Conservation (phyloP, 331 rosid species). For the Dryas integrifolia region DNA sequence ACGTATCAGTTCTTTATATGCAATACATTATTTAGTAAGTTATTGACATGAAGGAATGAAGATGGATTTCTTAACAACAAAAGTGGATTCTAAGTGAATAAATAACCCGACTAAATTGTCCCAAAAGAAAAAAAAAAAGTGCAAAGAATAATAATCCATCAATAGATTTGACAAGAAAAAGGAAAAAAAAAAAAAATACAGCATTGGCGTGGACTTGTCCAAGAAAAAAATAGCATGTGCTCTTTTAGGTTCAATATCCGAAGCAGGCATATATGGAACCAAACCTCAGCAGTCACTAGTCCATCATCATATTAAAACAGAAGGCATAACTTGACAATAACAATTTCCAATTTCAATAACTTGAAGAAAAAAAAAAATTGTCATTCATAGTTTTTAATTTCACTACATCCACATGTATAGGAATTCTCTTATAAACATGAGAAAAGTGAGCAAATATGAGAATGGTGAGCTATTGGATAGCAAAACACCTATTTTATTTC, state of each 20-base stretch:
- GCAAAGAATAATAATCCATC: no score
- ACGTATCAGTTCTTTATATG: slow-evolving; percentile 47
- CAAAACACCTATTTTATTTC: no score
- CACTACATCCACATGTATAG: background rate
- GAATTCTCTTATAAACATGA: no score
- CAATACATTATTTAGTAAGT: background rate
- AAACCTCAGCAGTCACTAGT: background rate
- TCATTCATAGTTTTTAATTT: background rate
- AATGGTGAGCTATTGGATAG: no score
- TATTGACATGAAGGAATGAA: background rate
- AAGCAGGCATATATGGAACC: background rate
- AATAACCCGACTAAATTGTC: background rate
- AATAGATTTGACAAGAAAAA: background rate
- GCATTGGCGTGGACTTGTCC: no score
- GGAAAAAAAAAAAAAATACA: background rate
- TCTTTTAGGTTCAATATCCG: background rate
- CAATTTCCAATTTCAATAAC: no score
- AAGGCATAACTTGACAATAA: background rate
- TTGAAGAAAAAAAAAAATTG: no score
- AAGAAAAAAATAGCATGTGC: background rate
- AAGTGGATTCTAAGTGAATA: background rate
- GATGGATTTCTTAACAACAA: background rate
- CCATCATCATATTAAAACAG: background rate
- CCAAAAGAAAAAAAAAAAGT: no score
- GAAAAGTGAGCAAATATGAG: no score